Evolutionary conservation across 352 stramenopile genomes (phyloP), one percentile per base, ranked within the genome.

Genomic region (Phytophthora tubulina): DNA sequence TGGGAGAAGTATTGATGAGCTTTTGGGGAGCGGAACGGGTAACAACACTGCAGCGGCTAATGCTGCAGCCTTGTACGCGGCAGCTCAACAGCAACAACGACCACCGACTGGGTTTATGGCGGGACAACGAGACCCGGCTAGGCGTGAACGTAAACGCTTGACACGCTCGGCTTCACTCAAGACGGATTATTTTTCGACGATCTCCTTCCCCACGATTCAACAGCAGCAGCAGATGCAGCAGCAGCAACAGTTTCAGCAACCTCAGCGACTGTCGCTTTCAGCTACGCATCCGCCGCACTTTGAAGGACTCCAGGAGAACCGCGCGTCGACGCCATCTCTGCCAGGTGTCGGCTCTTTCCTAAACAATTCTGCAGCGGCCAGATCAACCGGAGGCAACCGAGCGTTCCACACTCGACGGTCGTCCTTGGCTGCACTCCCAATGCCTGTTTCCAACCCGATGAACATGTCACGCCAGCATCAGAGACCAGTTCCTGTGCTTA

Each of bases 141-240:
- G 83, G 52, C 85, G 80, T 11, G 82, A 92, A 32, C 84, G 85
- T 32, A 93, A 93, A 73, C 84, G 85, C 15, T 57, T 91, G 35
- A 93, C 84, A 31, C 82, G 85, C 27, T 93, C 85, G 32, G 80
- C 84, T 13, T 93, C 85, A n/a, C 73, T 91, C 38, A 90, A 93
- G 66, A 85, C 79, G 52, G 85, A 93, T 35, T 93, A 93, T 59
- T 93, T 84, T 51, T 85, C 85, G 27, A 85, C 76, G 4, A 72
- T 80, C 10, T 74, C 82, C 56, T 86, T 84, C 27, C 73, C 73
- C 5, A 62, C 65, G 4, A 35, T 80, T 15, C 67, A 82, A 48
- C 71, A 78, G 32, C 72, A 79, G 27, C 66, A 80, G 38, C 73
- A 76, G 32, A 17, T 64, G 27, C 73, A 78, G n/a, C 73, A 75